phyloP scores from a whole-genome alignment of 306 rosid species.

The Casuarina glauca region DNA sequence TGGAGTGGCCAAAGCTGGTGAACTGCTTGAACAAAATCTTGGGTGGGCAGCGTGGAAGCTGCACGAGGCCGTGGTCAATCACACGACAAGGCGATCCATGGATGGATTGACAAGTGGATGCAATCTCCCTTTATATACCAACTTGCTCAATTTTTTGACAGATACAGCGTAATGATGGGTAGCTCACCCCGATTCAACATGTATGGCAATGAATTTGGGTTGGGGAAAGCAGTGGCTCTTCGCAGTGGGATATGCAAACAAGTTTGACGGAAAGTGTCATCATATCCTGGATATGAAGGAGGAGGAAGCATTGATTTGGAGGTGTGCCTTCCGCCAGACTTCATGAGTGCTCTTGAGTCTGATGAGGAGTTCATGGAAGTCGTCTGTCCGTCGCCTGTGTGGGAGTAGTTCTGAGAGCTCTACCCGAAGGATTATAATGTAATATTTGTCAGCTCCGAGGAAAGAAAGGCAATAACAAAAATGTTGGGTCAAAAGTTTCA shows the following conservation, averaged over 20 bases:
- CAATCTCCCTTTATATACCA: constrained; percentile 13
- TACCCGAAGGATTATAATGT: too few relatives aligned
- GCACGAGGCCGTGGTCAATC: constrained; percentile 8
- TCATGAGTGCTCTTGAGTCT: constrained; percentile 29
- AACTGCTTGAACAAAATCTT: constrained; percentile 34
- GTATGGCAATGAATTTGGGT: constrained; percentile 67
- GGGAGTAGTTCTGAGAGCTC: too few relatives aligned
- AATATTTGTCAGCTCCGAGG: too few relatives aligned
- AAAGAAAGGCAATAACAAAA: too few relatives aligned
- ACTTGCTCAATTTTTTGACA: background rate
- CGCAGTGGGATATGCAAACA: constrained; percentile 48
- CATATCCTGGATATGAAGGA: too few relatives aligned
- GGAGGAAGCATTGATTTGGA: constrained; percentile 58
- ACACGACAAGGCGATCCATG: background rate
- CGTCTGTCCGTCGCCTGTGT: constrained; percentile 14
- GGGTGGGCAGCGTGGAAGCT: constrained; percentile 67
- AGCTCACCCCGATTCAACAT: constrained; percentile 60
- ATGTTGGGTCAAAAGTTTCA: too few relatives aligned
- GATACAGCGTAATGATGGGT: constrained; percentile 32
- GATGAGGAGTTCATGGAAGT: constrained; percentile 29
- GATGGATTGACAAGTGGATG: constrained; percentile 24
- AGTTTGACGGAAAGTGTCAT: too few relatives aligned
- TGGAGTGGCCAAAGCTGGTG: constrained; percentile 27
- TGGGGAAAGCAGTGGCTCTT: constrained; percentile 60
- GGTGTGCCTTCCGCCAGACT: constrained; percentile 35